Conservation (phyloP, 2,329 filamentous ascomycete species). For the Didymella lethalis region DNA sequence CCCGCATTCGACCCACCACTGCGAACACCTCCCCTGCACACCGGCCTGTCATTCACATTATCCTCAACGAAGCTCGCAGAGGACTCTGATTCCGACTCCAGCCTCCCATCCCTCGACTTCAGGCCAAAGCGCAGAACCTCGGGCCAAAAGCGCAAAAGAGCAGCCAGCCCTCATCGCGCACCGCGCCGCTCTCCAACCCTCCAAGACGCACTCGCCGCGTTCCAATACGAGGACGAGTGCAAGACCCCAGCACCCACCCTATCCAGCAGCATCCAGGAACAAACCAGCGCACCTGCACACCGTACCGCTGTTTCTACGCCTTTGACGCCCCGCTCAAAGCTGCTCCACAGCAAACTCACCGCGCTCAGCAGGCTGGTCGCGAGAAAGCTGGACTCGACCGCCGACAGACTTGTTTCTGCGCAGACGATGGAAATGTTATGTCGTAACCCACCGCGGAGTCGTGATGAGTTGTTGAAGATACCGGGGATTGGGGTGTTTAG, state of each 20-base stretch:
- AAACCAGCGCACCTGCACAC: too few species aligned
- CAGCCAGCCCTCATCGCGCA: slow-evolving; percentile 19
- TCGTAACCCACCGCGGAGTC: slow-evolving; percentile 27
- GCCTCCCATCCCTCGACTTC: slow-evolving; percentile 32
- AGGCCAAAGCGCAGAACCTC: slow-evolving; percentile 19
- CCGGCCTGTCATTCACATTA: slow-evolving; percentile 30
- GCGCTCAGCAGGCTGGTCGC: slow-evolving; percentile 42
- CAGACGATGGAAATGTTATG: slow-evolving; percentile 36
- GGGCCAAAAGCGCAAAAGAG: slow-evolving; percentile 40
- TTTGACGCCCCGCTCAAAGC: slow-evolving; percentile 5
- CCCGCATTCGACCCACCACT: slow-evolving; percentile 32
- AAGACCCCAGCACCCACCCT: too few species aligned
- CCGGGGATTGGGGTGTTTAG: slow-evolving; percentile 35
- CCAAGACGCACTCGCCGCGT: neutral
- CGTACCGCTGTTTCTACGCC: neutral
- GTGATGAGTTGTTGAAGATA: slow-evolving; percentile 26
- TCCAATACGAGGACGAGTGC: neutral
- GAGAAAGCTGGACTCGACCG: slow-evolving; percentile 18
- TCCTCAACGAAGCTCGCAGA: slow-evolving; percentile 33
- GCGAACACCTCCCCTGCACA: slow-evolving; percentile 26
- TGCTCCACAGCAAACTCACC: slow-evolving; percentile 40
- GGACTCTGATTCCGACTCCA: slow-evolving; percentile 1
- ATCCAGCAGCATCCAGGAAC: too few species aligned
- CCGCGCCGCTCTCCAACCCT: neutral
- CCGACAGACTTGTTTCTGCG: slow-evolving; percentile 29